Percentiles rank a stretch among this genome's conserved stretches.
phyloP scores from a whole-genome alignment of 129 eudicot species.

The Gnaphalium uliginosum region DNA sequence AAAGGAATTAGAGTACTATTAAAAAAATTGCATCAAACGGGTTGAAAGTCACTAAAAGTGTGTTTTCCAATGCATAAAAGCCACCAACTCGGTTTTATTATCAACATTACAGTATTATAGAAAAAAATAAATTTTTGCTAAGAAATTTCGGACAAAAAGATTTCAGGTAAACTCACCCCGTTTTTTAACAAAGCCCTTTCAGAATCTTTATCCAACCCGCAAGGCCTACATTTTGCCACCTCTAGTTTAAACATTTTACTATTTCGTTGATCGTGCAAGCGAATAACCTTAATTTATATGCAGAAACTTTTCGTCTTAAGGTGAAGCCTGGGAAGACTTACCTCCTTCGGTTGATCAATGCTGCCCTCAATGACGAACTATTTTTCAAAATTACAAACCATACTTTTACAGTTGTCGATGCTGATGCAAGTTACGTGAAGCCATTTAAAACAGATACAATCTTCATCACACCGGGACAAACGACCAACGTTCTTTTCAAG shows the following conservation, averaged over 20 bases:
- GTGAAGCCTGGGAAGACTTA: constrained; percentile 48
- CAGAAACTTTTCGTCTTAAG: constrained; percentile 43
- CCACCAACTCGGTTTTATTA: too few species aligned
- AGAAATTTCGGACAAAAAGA: too few species aligned
- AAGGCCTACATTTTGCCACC: background rate
- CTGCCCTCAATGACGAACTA: constrained; percentile 45
- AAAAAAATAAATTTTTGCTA: background rate
- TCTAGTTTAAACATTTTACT: constrained; percentile 1
- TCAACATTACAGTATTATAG: background rate
- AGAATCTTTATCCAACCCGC: background rate
- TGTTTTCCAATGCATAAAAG: too few species aligned
- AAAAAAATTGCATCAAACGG: background rate
- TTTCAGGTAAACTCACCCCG: background rate
- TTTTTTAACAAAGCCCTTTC: background rate
- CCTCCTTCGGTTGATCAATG: constrained; percentile 44
- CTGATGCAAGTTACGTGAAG: constrained; percentile 48
- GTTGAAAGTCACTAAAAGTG: background rate
- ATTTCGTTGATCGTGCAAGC: background rate
- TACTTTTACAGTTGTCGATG: constrained; percentile 48
- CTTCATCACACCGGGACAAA: constrained; percentile 45
- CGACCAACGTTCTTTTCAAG: constrained; percentile 47
- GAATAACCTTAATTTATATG: background rate
- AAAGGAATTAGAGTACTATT: too few species aligned
- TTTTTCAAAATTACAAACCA: constrained; percentile 60
- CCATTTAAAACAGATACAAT: constrained; percentile 46